Conservation (phyloP, 164 flowering plant genomes). For the Stephania japonica region DNA sequence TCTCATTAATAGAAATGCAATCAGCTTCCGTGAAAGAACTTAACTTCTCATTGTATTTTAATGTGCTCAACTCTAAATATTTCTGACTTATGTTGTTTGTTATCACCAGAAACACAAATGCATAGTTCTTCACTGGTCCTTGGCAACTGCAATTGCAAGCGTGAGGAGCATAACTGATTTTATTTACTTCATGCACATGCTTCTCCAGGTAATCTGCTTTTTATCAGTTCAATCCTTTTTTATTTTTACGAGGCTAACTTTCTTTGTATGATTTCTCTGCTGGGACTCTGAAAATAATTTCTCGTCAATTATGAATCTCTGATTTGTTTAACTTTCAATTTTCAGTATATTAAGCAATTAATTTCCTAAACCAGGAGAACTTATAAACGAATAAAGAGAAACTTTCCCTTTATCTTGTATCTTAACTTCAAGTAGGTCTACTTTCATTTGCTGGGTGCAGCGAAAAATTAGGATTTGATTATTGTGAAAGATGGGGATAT, state of each 20-base stretch:
- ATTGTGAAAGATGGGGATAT: too few relatives aligned
- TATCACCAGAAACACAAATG: conserved; percentile 53
- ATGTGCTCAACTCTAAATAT: not conserved
- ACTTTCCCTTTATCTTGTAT: too few relatives aligned
- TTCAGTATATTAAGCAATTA: too few relatives aligned
- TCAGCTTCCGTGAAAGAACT: too few relatives aligned
- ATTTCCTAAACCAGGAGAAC: too few relatives aligned
- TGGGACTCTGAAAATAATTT: not conserved
- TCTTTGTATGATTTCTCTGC: not conserved
- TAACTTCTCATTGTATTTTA: not conserved
- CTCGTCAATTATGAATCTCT: not conserved
- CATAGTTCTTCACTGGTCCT: conserved; percentile 49
- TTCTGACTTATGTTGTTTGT: not conserved
- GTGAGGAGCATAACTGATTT: conserved; percentile 76
- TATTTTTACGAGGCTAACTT: not conserved
- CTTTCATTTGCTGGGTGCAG: too few relatives aligned
- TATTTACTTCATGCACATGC: conserved; percentile 62
- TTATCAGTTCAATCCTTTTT: not conserved
- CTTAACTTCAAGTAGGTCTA: too few relatives aligned
- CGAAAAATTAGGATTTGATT: too few relatives aligned
- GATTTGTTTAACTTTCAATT: too few relatives aligned
- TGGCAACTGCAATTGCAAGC: conserved; percentile 48
- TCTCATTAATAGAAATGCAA: too few relatives aligned
- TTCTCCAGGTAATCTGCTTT: conserved; percentile 61
- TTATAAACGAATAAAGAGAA: too few relatives aligned